These are phyloP conservation scores for Pelargonium myrrhifolium DNA, from an alignment of 441 rosid species.

Conservation along the genomic window DNA sequence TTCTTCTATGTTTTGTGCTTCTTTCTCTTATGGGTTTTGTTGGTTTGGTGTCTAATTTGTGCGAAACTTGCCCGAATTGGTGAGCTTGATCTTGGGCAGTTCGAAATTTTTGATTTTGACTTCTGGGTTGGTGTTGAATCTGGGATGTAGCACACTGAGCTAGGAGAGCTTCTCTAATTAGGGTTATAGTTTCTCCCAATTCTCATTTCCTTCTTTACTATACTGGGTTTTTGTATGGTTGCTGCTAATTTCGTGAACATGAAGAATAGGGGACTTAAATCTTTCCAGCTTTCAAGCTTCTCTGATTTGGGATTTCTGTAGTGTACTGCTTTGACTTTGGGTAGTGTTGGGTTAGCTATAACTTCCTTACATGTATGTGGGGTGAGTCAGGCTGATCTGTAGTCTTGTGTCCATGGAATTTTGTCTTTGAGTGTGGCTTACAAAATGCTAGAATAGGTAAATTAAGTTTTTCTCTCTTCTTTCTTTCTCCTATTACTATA, in stretches of 20 bases:
- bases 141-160: neutral
- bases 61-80: neutral
- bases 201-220: neutral
- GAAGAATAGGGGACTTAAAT: no score
- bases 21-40: neutral
- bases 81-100: neutral
- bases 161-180: neutral
- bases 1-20: neutral
- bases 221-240: neutral
- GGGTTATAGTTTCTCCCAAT: neutral
- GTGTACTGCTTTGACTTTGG: neutral
- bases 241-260: no score
- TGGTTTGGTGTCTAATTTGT: neutral
- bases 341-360: neutral
- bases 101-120: neutral
- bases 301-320: neutral
- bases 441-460: constrained; percentile 3
- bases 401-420: neutral
- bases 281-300: no score
- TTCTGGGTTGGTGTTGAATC: constrained; percentile 7
- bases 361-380: neutral
- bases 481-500: neutral
- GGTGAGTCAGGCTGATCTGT: neutral
- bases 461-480: neutral
- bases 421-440: neutral